These are phyloP conservation scores for Senna tora DNA, from an alignment of 306 rosid species.

Conservation along the genomic window DNA sequence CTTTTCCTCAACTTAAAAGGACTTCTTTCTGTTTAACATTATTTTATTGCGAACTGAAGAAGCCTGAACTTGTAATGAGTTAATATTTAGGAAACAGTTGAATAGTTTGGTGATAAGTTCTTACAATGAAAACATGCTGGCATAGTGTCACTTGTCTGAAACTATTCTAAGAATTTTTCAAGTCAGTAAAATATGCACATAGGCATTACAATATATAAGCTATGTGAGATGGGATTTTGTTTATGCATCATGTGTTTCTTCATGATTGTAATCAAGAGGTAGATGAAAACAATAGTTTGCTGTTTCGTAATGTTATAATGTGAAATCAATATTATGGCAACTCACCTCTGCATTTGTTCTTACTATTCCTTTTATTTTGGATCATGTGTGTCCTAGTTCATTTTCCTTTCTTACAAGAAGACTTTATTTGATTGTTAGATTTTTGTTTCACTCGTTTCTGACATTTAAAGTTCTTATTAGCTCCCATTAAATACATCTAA, in stretches of 20 bases:
- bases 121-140: not conserved
- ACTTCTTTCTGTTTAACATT: not conserved
- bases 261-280: not conserved
- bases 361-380: not conserved
- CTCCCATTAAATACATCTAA: not conserved
- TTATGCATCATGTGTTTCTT: not conserved
- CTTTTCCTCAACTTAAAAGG: conserved; percentile 6
- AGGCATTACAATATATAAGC: not conserved
- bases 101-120: not conserved
- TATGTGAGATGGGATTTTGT: not conserved
- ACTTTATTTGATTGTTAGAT: not conserved
- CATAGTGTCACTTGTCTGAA: not conserved
- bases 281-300: not conserved
- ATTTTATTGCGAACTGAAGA: not conserved
- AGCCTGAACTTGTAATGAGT: not conserved
- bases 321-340: not conserved
- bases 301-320: not conserved
- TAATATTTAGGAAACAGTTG: not conserved
- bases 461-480: not conserved
- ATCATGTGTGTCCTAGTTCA: not conserved
- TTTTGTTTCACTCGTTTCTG: not conserved
- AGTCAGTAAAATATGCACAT: not conserved
- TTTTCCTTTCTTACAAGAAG: not conserved
- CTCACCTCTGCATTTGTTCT: not conserved
- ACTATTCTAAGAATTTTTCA: not conserved